Percentiles rank a stretch among this genome's conserved stretches.
Conservation (phyloP, 2,329 filamentous ascomycete species). For the Botrytis porri region DNA sequence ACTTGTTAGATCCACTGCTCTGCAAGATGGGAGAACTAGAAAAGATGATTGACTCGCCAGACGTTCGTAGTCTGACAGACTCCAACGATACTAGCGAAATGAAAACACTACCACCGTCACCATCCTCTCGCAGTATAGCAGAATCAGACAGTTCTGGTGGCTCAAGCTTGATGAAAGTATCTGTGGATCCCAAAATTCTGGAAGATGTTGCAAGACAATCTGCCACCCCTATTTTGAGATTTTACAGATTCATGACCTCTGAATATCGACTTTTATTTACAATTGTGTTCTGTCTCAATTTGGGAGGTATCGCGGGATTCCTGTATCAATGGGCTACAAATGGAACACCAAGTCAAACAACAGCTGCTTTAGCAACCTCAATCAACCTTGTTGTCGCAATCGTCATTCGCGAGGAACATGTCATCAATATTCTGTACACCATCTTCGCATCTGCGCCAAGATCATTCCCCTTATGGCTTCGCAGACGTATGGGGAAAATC, state of each 20-base stretch:
- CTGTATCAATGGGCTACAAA: slow-evolving; percentile 25
- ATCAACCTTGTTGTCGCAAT: slow-evolving; percentile 44
- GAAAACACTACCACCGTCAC: background rate
- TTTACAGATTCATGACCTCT: slow-evolving; percentile 16
- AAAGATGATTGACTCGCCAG: background rate
- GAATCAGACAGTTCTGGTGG: slow-evolving; percentile 4
- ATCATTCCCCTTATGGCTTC: slow-evolving; percentile 47
- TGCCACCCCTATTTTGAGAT: slow-evolving; percentile 7
- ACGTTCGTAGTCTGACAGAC: background rate
- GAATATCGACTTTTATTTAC: slow-evolving; percentile 56
- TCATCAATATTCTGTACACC: slow-evolving; percentile 51
- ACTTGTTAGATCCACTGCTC: background rate
- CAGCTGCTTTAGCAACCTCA: slow-evolving; percentile 20
- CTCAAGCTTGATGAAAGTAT: slow-evolving; percentile 5
- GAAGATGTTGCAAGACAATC: slow-evolving; percentile 16
- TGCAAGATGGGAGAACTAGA: slow-evolving; percentile 7
- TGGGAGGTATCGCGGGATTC: slow-evolving; percentile 41
- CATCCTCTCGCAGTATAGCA: background rate
- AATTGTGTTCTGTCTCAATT: slow-evolving; percentile 50
- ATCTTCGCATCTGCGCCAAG: slow-evolving; percentile 46
- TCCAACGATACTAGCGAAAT: background rate
- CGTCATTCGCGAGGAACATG: slow-evolving; percentile 51
- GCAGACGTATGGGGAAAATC: slow-evolving; percentile 47
- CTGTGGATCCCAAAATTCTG: slow-evolving; percentile 1
- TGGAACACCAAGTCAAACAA: slow-evolving; percentile 4